phyloP scores from a whole-genome alignment of 371 early-diverging fungal genomes.

The Mortierella sp. region DNA sequence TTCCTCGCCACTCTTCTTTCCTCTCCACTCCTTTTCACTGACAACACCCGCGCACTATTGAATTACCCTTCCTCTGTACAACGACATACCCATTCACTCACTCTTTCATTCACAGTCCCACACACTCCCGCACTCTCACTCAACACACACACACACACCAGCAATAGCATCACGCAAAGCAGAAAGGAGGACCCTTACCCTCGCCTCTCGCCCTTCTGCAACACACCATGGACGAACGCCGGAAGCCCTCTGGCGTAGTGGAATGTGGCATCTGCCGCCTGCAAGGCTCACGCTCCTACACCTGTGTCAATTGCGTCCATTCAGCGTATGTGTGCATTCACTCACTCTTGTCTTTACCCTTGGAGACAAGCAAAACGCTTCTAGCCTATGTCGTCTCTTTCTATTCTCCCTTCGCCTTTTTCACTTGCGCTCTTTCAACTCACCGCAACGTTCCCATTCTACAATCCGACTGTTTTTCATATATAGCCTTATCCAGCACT shows the following conservation, averaged over 20 bases:
- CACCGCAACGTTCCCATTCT: not conserved
- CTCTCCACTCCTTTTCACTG: not conserved
- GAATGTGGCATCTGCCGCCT: conserved; percentile 49
- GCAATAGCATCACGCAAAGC: not conserved
- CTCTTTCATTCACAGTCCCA: not conserved
- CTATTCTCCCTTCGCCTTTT: too few species aligned
- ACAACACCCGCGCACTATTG: not conserved
- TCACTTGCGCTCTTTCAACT: not conserved
- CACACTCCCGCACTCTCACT: not conserved
- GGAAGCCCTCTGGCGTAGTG: conserved; percentile 18
- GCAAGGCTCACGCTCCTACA: conserved; percentile 49
- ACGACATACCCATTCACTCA: not conserved
- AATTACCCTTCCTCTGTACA: not conserved
- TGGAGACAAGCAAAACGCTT: not conserved
- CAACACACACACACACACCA: not conserved
- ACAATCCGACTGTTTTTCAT: not conserved
- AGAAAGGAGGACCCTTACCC: not conserved
- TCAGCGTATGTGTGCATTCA: conserved; percentile 42
- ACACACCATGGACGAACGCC: conserved; percentile 33
- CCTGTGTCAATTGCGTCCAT: conserved; percentile 47
- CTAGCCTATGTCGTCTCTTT: not conserved
- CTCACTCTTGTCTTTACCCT: not conserved
- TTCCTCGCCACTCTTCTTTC: not conserved
- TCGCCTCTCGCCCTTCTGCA: not conserved
- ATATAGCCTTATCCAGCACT: conserved; percentile 62